phyloP scores from a whole-genome alignment of 495 filamentous ascomycete species.

The Aspergillus baeticus region DNA sequence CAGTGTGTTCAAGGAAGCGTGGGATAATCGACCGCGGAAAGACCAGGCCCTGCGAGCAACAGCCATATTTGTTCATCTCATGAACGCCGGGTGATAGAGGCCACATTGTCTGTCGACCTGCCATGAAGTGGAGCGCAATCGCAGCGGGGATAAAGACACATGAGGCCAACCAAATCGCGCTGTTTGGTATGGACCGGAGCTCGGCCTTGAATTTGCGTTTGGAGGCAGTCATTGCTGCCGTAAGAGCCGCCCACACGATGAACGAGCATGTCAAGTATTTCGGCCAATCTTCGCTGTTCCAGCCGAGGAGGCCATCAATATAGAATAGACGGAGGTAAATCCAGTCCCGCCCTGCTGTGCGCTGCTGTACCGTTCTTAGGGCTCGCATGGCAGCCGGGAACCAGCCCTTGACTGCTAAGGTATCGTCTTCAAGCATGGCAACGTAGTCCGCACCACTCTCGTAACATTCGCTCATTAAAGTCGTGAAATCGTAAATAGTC shows the following conservation, averaged over 20 bases:
- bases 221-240: slow-evolving; percentile 6
- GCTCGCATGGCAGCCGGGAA: slow-evolving; percentile 11
- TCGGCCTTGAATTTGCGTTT: slow-evolving; percentile 10
- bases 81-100: slow-evolving; percentile 36
- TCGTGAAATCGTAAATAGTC: slow-evolving; percentile 18
- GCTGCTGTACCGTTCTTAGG: slow-evolving; percentile 3
- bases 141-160: slow-evolving; percentile 27
- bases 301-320: slow-evolving; percentile 15
- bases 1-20: slow-evolving; percentile 14
- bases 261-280: slow-evolving; percentile 15
- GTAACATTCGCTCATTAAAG: slow-evolving; percentile 16
- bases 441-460: slow-evolving; percentile 19
- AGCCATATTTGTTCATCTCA: slow-evolving; percentile 52
- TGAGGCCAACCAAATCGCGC: slow-evolving; percentile 16
- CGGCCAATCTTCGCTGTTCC: slow-evolving; percentile 20
- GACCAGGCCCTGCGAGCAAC: slow-evolving; percentile 45
- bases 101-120: slow-evolving; percentile 33
- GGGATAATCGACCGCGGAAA: slow-evolving; percentile 36
- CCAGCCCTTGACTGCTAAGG: slow-evolving; percentile 21
- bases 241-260: slow-evolving; percentile 9
- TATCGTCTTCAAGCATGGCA: slow-evolving; percentile 20
- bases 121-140: slow-evolving; percentile 31
- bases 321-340: slow-evolving; percentile 20
- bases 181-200: slow-evolving; percentile 17
- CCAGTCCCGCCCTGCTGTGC: slow-evolving; percentile 8